Base-by-base conservation (phyloP, 2,329 filamentous ascomycete genomes). In the Raffaelea deltoideospora region DNA sequence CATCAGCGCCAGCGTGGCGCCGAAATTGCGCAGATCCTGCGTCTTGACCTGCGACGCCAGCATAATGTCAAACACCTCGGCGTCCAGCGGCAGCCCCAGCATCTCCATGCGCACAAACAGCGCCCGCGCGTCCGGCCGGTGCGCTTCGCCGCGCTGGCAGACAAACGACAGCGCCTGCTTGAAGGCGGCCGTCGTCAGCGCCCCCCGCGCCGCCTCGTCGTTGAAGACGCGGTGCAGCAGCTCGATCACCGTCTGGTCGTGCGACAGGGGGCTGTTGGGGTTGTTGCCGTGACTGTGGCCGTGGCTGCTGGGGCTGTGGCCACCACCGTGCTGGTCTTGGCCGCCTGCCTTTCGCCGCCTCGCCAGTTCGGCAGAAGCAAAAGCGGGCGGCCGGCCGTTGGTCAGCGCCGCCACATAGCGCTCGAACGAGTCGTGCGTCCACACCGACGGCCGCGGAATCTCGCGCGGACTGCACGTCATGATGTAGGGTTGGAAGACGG, bases 1-100 rank as follows among this genome's bases (percentile, higher is more conserved):
- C 65, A 71, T 69, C 39, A 55, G 50, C 14, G 48, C 43, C 14
- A 69, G 45, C 2, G 57, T 51, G 4, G 44, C 43, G 38, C 59
- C 48, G 46, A 69, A 70, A 42, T 56, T 59, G 20, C 48, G 23
- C 49, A 63, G 48, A 42, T 69, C 58, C 26, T 53, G 54, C 26
- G 55, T 54, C 34, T 54, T 49, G 10, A 57, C 57, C 31, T 59
- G 55, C 3, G 58, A 53, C 13, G 54, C 53, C 13, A 67, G 56
- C 43, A 70, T 50, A 35, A 65, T 54, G 47, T 70, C 69, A 54
- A 60, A 69, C 5, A 60, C 53, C 24, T 60, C 57, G 2, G 59
- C 59, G 41, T 67, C 63, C 45, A 65, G 51, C 6, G 53, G 55
- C n/a, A 65, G 43, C 1, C 56, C 55, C 27, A 53, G 45, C 29